A percentile compares a stretch with the other conserved stretches of the same genome.
Conservation (phyloP, 768 basidiomycete species). For the Lepiota subincarnata region DNA sequence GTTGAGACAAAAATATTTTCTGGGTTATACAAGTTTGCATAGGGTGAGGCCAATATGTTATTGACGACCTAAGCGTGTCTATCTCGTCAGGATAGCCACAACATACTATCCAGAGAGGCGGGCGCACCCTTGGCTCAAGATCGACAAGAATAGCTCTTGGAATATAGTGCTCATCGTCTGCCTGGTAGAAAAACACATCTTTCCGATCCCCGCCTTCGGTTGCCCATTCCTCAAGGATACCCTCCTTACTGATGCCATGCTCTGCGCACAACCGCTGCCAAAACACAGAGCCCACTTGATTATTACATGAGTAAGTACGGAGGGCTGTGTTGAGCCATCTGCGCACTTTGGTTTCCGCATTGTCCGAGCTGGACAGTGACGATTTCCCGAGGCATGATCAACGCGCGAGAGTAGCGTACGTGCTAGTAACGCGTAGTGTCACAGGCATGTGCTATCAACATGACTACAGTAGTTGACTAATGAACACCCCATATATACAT, state of each 20-base stretch:
- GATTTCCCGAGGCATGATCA: slow-evolving; percentile 74
- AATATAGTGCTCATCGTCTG: slow-evolving; percentile 99
- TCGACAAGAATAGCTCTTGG: slow-evolving; percentile 95
- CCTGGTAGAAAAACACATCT: slow-evolving; percentile 99
- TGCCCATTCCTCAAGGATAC: slow-evolving; percentile 96
- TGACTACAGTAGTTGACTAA: background rate
- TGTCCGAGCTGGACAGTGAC: slow-evolving; percentile 85
- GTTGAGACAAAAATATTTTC: slow-evolving; percentile 96
- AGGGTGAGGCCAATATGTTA: slow-evolving; percentile 84
- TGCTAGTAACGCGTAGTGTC: slow-evolving; percentile 2
- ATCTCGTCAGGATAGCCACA: slow-evolving; percentile 11
- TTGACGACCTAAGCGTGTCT: slow-evolving; percentile 76
- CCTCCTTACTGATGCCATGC: slow-evolving; percentile 95
- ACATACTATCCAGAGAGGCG: background rate
- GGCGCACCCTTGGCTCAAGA: slow-evolving; percentile 86
- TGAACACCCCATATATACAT: background rate
- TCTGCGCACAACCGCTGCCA: slow-evolving; percentile 99
- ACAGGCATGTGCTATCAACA: background rate
- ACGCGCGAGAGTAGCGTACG: background rate
- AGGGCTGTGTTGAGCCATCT: background rate
- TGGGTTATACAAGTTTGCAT: slow-evolving; percentile 91
- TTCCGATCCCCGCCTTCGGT: slow-evolving; percentile 94
- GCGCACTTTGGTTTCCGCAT: slow-evolving; percentile 88
- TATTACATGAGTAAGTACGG: slow-evolving; percentile 8
- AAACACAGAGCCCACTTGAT: slow-evolving; percentile 89